Evolutionary conservation across 768 basidiomycete genomes (phyloP).

Genomic region (Tremella mesenterica): DNA sequence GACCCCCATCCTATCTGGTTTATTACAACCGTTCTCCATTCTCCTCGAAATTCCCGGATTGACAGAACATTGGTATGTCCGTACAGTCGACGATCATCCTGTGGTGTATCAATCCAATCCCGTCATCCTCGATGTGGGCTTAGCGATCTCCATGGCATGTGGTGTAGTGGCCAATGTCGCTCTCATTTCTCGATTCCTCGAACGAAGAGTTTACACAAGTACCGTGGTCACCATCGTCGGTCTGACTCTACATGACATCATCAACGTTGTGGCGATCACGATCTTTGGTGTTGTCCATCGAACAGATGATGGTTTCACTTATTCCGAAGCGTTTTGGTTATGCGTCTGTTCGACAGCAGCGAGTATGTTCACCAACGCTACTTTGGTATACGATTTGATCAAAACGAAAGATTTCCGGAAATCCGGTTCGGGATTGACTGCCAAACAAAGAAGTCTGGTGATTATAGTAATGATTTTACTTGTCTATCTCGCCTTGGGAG

Average conservation of each 20-base stretch:
- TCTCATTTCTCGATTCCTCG: constrained; percentile 63
- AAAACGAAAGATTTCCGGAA: constrained; percentile 56
- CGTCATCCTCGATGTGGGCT: constrained; percentile 53
- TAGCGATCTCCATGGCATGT: constrained; percentile 60
- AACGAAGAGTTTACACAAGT: constrained; percentile 56
- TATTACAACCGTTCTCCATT: constrained; percentile 53
- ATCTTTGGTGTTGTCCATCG: constrained; percentile 59
- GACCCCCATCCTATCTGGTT: constrained; percentile 22
- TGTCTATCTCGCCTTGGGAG: constrained; percentile 64
- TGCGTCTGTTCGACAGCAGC: constrained; percentile 65
- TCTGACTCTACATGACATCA: constrained; percentile 62
- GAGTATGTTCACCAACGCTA: constrained; percentile 59
- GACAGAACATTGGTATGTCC: constrained; percentile 55
- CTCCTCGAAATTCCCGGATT: constrained; percentile 74
- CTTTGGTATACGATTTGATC: constrained; percentile 57
- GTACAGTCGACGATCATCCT: constrained; percentile 49
- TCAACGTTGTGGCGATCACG: constrained; percentile 57
- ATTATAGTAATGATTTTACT: constrained; percentile 69
- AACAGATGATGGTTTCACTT: constrained; percentile 60
- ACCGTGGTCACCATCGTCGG: constrained; percentile 60
- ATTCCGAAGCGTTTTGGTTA: constrained; percentile 56
- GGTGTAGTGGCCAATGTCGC: constrained; percentile 61
- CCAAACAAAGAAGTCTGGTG: constrained; percentile 66
- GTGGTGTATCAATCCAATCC: constrained; percentile 55
- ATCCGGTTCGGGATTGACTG: constrained; percentile 65